Evolutionary conservation across 2,329 filamentous ascomycete genomes (phyloP).

Genomic region (Talaromyces sp.): DNA sequence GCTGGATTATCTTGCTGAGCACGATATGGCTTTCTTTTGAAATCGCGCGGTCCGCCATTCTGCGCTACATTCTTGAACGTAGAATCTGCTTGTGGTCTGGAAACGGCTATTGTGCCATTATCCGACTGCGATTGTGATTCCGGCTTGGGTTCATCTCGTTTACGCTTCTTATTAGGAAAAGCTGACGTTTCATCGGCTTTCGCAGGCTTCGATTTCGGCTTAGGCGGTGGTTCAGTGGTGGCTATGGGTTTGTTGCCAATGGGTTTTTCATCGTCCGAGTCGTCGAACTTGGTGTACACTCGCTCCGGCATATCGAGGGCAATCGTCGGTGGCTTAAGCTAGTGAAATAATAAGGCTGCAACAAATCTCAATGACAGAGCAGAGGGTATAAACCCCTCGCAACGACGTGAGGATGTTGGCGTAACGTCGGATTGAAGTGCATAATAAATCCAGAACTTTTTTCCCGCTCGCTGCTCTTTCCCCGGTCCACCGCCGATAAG

Average conservation of each 20-base stretch:
- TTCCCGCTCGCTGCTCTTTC: neutral
- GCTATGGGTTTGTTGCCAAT: constrained; percentile 18
- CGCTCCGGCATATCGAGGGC: constrained; percentile 40
- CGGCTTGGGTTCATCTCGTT: constrained; percentile 27
- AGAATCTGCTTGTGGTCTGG: neutral
- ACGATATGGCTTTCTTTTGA: neutral
- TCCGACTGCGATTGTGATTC: constrained; percentile 1
- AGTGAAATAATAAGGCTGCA: neutral
- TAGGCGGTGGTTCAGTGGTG: neutral
- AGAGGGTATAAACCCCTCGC: too few species aligned
- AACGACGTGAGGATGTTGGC: too few species aligned
- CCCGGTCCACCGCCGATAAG: neutral
- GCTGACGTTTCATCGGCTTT: constrained; percentile 19
- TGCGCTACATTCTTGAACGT: neutral
- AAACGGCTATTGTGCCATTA: neutral
- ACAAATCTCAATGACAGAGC: neutral
- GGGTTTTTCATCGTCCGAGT: constrained; percentile 29
- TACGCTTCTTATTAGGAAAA: constrained; percentile 29
- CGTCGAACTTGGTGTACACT: constrained; percentile 38
- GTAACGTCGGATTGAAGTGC: neutral
- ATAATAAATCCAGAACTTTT: constrained; percentile 4
- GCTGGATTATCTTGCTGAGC: neutral
- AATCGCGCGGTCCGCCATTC: neutral
- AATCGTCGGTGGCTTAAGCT: neutral
- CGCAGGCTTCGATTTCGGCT: constrained; percentile 17